Base-by-base conservation (phyloP, 1,284 basidiomycete species). In the Xanthoconium separans region DNA sequence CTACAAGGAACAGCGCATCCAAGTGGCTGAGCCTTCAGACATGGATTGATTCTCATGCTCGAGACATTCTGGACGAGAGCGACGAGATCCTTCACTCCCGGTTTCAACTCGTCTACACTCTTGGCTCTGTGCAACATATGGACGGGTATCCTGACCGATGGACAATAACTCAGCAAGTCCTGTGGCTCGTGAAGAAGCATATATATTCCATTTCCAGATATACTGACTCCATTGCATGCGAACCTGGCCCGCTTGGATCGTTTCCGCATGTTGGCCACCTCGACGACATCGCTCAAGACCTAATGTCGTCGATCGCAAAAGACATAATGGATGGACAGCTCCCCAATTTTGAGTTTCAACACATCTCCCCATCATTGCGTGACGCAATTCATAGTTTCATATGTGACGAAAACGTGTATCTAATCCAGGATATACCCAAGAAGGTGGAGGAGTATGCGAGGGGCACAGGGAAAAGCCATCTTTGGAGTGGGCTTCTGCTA, bases 91-190 rank as follows among this genome's bases (percentile, higher is more conserved):
- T 34, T 12, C 33, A 13, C 15, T 12, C 44, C 11, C 29, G 44
- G 4, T 51, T 40, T 22, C 50, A 51, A 33, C 8, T 51, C 16
- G 8, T 47, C 11, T 48, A 51, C 15, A 40, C 50, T 1, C 12
- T 51, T 4, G 50, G 50, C n/a, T 8, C 15, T 13, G 20, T 47
- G 12, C 13, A n/a, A 33, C 44, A 42, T 15, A 22, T 52, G 16
- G 46, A 52, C 4, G 51, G 51, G 8, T 52, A 22, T 10, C 51
- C 51, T 4, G 37, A 51, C 10, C 46, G 47, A 10, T 52, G 51
- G 51, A 42, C 39, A 5, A 42, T 40, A 2, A 51, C 37, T 11
- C 51, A 52, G 13, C 46, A 24, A 15, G n/a, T 52, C 7, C 47
- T 52, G 3, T 3, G 39, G 2, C 47, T 50, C 1, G 31, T 36